phyloP scores from a whole-genome alignment of 352 stramenopile species.

The Pythium plurisporium region DNA sequence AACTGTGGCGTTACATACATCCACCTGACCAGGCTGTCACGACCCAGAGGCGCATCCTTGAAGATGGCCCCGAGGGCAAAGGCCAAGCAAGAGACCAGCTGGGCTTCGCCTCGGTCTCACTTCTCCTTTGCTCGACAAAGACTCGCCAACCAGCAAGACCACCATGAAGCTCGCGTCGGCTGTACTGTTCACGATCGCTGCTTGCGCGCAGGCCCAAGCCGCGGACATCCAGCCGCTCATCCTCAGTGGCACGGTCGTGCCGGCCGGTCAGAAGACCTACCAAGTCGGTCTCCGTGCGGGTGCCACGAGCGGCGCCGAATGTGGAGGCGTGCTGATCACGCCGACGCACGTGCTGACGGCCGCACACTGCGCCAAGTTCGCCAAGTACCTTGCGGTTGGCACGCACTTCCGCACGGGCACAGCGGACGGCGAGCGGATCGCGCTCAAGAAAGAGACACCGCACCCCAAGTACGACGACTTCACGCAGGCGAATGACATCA shows the following conservation, averaged over 20 bases:
- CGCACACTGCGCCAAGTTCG: too few relatives aligned
- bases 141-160: too few relatives aligned
- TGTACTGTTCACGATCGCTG: not conserved
- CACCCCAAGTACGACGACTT: not conserved
- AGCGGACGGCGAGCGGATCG: constrained; percentile 32
- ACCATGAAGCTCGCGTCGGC: not conserved
- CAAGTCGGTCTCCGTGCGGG: constrained; percentile 14
- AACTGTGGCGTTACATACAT: too few relatives aligned
- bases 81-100: too few relatives aligned
- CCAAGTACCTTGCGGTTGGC: too few relatives aligned
- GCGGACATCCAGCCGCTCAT: constrained; percentile 30
- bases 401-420: constrained; percentile 40
- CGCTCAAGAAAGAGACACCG: not conserved
- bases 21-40: too few relatives aligned
- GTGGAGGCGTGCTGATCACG: constrained; percentile 37
- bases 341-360: constrained; percentile 34
- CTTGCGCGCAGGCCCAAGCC: too few relatives aligned
- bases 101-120: too few relatives aligned
- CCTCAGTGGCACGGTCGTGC: constrained; percentile 35
- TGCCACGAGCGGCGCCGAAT: not conserved
- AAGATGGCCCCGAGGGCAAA: too few relatives aligned
- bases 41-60: too few relatives aligned
- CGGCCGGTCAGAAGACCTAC: too few relatives aligned
- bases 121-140: too few relatives aligned
- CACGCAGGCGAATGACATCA: not conserved